These are phyloP conservation scores for Sporothrix brasiliensis DNA, from an alignment of 2,329 filamentous ascomycete genomes.

Conservation along the genomic window DNA sequence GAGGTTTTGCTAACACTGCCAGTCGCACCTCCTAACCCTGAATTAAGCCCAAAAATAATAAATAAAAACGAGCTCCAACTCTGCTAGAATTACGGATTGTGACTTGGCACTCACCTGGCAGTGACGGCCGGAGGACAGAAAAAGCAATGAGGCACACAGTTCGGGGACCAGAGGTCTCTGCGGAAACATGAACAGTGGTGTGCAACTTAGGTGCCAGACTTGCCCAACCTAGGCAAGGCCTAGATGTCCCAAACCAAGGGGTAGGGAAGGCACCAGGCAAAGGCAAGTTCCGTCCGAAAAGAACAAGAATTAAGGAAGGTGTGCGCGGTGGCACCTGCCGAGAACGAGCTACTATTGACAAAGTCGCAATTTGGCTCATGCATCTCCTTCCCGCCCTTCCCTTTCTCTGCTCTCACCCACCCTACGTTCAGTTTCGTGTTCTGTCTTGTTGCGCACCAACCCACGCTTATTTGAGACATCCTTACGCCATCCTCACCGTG, in stretches of 20 bases:
- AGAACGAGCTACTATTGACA: slow-evolving; percentile 5
- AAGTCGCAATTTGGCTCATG: neutral
- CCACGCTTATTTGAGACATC: slow-evolving; percentile 8
- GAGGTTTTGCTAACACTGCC: neutral
- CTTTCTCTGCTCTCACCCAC: neutral
- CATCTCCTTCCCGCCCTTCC: neutral
- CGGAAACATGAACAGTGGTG: slow-evolving; percentile 4
- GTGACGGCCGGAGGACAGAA: neutral
- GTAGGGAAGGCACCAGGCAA: slow-evolving; percentile 12
- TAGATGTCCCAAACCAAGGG: neutral
- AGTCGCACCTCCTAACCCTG: slow-evolving; percentile 16
- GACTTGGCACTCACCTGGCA: neutral
- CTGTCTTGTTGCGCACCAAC: neutral
- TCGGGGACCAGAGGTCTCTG: slow-evolving; percentile 1
- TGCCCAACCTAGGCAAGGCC: slow-evolving; percentile 8
- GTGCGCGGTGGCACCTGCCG: slow-evolving; percentile 16
- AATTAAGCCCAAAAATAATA: neutral
- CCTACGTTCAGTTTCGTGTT: neutral
- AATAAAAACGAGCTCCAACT: neutral
- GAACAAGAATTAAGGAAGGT: neutral
- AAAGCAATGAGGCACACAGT: neutral
- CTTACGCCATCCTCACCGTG: neutral
- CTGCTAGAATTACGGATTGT: neutral
- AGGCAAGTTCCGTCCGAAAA: slow-evolving; percentile 6
- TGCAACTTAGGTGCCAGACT: neutral